Conservation (phyloP, 345 rosid species). For the Combretum micranthum region DNA sequence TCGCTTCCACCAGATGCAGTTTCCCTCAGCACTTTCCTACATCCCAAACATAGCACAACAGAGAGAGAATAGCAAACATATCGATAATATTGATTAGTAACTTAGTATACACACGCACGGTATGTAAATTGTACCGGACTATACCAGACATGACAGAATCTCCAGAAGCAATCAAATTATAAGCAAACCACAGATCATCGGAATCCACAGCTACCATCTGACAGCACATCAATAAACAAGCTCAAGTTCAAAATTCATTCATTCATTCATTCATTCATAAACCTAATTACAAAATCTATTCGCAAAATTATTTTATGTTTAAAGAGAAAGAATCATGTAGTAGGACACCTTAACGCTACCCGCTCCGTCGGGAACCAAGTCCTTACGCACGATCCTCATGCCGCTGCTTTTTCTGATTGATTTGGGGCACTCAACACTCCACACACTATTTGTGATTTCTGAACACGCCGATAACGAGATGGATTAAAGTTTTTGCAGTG, state of each 20-base stretch:
- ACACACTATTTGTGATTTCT: no score
- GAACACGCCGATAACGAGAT: no score
- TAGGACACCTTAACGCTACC: slow-evolving; percentile 73
- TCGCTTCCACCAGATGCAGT: slow-evolving; percentile 76
- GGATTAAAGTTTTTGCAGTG: no score
- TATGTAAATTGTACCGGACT: slow-evolving; percentile 27
- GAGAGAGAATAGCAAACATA: not conserved
- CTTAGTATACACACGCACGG: not conserved
- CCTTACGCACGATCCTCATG: slow-evolving; percentile 59
- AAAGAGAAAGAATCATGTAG: not conserved
- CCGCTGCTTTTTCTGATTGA: no score
- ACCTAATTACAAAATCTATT: not conserved
- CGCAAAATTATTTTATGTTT: not conserved
- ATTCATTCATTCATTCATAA: slow-evolving; percentile 55
- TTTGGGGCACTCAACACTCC: no score
- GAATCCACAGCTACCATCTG: slow-evolving; percentile 81
- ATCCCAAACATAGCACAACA: not conserved
- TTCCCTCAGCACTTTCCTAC: slow-evolving; percentile 82
- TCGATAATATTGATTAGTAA: not conserved
- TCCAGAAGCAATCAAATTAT: slow-evolving; percentile 67
- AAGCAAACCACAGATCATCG: slow-evolving; percentile 89
- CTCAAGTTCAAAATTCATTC: no score
- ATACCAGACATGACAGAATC: slow-evolving; percentile 84
- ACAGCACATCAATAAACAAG: not conserved
- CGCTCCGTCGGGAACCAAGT: slow-evolving; percentile 49